These are phyloP conservation scores for Phytophthora megakarya DNA, from an alignment of 352 stramenopile genomes.

Conservation along the genomic window DNA sequence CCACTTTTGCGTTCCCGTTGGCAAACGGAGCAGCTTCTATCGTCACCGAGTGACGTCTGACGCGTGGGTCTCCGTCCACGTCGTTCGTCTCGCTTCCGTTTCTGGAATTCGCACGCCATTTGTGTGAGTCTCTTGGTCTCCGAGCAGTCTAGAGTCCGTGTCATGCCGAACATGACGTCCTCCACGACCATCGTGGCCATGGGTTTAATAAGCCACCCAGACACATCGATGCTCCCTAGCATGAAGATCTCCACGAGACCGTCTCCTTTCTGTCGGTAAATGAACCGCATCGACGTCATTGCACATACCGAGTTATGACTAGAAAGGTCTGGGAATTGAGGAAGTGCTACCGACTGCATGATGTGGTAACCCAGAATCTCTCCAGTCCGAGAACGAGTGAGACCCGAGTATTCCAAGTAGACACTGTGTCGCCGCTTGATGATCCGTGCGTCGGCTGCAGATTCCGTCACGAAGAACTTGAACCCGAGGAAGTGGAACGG, in stretches of 20 bases:
- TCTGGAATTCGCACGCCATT: conserved; percentile 46
- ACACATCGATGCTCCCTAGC: conserved; percentile 44
- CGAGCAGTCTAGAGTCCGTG: conserved; percentile 42
- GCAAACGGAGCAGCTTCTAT: conserved; percentile 33
- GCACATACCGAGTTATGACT: conserved; percentile 49
- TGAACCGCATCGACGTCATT: conserved; percentile 43
- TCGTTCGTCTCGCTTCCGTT: conserved; percentile 30
- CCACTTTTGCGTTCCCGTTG: conserved; percentile 39
- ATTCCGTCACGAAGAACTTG: conserved; percentile 61
- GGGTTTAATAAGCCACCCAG: conserved; percentile 39
- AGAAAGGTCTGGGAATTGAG: conserved; percentile 46
- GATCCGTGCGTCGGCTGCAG: conserved; percentile 35
- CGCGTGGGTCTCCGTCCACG: conserved; percentile 22
- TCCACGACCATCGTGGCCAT: conserved; percentile 40
- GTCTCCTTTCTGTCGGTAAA: conserved; percentile 49
- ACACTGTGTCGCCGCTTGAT: conserved; percentile 51
- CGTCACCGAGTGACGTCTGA: conserved; percentile 20
- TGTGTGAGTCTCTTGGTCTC: conserved; percentile 53
- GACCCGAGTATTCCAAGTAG: conserved; percentile 51
- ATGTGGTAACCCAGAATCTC: conserved; percentile 57
- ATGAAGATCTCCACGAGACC: conserved; percentile 57
- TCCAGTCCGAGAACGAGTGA: conserved; percentile 36
- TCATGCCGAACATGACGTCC: conserved; percentile 44
- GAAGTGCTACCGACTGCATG: conserved; percentile 55
- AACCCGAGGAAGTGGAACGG: conserved; percentile 62